Evolutionary conservation across 345 rosid species (phyloP).

Genomic region (Trapa incisa): DNA sequence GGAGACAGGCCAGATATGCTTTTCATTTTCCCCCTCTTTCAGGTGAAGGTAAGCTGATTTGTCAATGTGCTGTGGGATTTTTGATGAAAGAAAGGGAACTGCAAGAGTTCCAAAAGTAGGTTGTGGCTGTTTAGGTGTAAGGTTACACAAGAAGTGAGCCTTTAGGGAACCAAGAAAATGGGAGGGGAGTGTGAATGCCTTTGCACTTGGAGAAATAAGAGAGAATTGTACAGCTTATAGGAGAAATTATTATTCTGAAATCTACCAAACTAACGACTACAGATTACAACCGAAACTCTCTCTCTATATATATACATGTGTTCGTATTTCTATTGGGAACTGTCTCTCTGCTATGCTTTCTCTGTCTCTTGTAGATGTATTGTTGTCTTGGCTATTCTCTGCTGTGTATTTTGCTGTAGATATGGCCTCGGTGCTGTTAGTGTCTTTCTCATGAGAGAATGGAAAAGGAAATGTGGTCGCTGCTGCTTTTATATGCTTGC

Average conservation of each 20-base stretch:
- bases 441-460: too few species aligned
- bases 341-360: too few species aligned
- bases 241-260: not conserved
- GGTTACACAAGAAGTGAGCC: too few species aligned
- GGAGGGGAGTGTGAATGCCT: not conserved
- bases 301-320: too few species aligned
- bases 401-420: too few species aligned
- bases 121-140: not conserved
- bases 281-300: not conserved
- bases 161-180: not conserved
- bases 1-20: not conserved
- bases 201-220: not conserved
- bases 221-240: conserved; percentile 5
- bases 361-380: too few species aligned
- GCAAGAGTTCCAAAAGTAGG: not conserved
- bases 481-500: conserved; percentile 21
- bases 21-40: conserved; percentile 4
- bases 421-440: too few species aligned
- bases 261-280: too few species aligned
- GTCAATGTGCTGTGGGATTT: not conserved
- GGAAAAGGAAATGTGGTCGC: conserved; percentile 23
- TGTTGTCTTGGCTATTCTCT: too few species aligned
- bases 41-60: not conserved
- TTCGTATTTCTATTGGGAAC: too few species aligned
- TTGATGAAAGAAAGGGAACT: not conserved